Percentiles rank a stretch among this genome's conserved stretches.
Conservation (phyloP, 2,329 filamentous ascomycete species). For the Fusarium stilboides region DNA sequence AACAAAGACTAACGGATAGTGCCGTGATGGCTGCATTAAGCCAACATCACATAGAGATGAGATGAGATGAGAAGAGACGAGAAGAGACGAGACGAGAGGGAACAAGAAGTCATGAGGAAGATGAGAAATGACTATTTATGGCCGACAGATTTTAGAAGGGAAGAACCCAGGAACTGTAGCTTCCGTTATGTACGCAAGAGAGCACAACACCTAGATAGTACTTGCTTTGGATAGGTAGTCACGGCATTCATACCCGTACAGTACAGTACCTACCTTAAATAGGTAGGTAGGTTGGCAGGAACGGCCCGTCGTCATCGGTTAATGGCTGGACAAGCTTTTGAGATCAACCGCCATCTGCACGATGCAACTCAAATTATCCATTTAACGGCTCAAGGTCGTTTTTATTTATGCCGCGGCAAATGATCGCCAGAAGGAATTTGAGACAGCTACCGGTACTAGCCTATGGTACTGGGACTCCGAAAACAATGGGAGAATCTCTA, state of each 20-base stretch:
- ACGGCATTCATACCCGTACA: too few species aligned
- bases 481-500: background rate
- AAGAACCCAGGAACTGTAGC: background rate
- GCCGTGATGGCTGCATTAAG: constrained; percentile 17
- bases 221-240: too few species aligned
- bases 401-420: constrained; percentile 17
- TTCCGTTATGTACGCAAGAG: background rate
- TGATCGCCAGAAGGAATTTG: background rate
- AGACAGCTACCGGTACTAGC: background rate
- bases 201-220: too few species aligned
- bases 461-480: too few species aligned
- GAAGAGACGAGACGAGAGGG: background rate
- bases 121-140: background rate
- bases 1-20: constrained; percentile 5
- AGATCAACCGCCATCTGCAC: constrained; percentile 13
- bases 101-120: background rate
- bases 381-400: constrained; percentile 1
- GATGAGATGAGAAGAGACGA: background rate
- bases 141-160: background rate
- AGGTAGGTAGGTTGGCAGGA: constrained; percentile 1
- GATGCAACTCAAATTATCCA: constrained; percentile 16
- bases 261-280: background rate
- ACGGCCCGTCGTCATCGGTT: constrained; percentile 20
- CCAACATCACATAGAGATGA: constrained; percentile 10
- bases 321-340: constrained; percentile 13